These are phyloP conservation scores for Fraxinus americana DNA, from an alignment of 257 asterid genomes.

Conservation along the genomic window DNA sequence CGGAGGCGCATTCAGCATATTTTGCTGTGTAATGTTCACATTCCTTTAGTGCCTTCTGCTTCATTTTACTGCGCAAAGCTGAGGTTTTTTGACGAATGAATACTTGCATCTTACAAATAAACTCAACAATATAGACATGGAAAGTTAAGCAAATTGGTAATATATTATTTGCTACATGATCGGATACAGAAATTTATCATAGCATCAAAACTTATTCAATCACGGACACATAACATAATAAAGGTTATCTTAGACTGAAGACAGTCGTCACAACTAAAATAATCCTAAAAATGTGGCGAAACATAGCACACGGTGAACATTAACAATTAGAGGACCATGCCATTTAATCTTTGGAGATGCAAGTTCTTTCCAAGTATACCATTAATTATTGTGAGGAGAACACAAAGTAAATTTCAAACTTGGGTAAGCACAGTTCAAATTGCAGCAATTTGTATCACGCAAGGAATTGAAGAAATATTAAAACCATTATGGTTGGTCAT, in stretches of 20 bases:
- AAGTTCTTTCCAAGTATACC: constrained; percentile 17
- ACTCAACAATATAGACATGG: constrained; percentile 1
- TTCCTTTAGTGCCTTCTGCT: constrained; percentile 80
- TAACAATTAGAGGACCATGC: not conserved
- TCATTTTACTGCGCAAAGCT: constrained; percentile 99
- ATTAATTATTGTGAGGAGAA: not conserved
- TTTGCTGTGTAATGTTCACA: constrained; percentile 64
- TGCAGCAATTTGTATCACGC: constrained; percentile 1
- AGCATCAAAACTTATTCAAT: not conserved
- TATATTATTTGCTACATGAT: constrained; percentile 6
- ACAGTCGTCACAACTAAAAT: not conserved
- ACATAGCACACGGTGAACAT: not conserved
- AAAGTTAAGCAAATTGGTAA: constrained; percentile 13
- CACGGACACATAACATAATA: too few species aligned
- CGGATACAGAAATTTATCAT: not conserved
- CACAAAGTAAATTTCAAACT: constrained; percentile 5
- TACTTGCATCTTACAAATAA: constrained; percentile 20
- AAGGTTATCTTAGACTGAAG: not conserved
- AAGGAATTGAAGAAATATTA: not conserved
- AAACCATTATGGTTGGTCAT: not conserved
- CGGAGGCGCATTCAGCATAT: constrained; percentile 86
- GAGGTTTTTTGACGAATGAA: constrained; percentile 37
- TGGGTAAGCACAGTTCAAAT: not conserved
- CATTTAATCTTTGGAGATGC: not conserved
- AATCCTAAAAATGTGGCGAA: not conserved